A percentile compares a stretch with the other conserved stretches of the same genome.
phyloP scores from a whole-genome alignment of 2,329 filamentous ascomycete species.

The Elsinoe perseae region DNA sequence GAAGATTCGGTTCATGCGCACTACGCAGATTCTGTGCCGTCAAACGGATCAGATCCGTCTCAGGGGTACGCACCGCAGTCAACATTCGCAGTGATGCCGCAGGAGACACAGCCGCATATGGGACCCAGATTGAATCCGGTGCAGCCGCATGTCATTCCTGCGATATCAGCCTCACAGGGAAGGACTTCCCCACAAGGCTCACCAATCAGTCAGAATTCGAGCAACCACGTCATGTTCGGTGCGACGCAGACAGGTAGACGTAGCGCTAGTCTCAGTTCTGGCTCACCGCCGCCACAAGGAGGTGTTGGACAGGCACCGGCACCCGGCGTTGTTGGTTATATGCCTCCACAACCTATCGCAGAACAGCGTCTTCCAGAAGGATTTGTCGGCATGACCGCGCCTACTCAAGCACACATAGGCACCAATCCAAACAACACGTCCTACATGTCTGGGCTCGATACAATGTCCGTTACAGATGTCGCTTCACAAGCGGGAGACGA shows the following conservation, averaged over 20 bases:
- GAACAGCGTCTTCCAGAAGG: neutral
- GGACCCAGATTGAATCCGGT: constrained; percentile 2
- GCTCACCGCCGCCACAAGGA: neutral
- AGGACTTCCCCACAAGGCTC: neutral
- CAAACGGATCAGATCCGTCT: constrained; percentile 1
- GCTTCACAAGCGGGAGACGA: constrained; percentile 9
- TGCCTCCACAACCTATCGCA: neutral
- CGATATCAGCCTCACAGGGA: neutral
- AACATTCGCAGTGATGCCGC: constrained; percentile 6
- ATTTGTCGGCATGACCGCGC: neutral
- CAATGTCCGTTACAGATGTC: constrained; percentile 9
- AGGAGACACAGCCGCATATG: constrained; percentile 12
- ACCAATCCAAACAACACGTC: constrained; percentile 8
- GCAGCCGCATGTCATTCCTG: neutral
- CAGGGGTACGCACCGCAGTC: constrained; percentile 10
- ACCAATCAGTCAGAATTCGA: neutral
- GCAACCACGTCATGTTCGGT: neutral
- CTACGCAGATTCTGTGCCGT: constrained; percentile 8
- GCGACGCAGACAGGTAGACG: neutral
- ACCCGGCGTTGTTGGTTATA: neutral
- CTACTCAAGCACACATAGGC: constrained; percentile 8
- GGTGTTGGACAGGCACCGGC: neutral
- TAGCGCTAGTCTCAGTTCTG: neutral
- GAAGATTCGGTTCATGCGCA: constrained; percentile 8
- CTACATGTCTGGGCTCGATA: constrained; percentile 7